Evolutionary conservation across 345 rosid species (phyloP).

Genomic region (Eutrema yunnanense): DNA sequence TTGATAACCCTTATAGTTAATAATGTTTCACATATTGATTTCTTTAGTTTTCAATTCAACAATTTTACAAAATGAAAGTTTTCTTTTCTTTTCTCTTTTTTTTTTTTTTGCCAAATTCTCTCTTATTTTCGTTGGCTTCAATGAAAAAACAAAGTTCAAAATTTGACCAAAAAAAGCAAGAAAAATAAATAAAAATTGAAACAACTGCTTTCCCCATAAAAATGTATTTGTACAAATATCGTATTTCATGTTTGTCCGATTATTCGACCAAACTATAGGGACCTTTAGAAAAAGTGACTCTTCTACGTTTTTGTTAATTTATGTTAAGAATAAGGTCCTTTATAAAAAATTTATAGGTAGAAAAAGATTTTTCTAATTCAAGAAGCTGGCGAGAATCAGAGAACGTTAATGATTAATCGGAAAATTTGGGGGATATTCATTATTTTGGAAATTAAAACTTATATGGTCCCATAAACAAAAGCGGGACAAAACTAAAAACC

Average conservation of each 20-base stretch:
- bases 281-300: background rate
- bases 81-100: too few species aligned
- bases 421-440: background rate
- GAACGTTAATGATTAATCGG: conserved; percentile 1
- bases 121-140: background rate
- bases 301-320: background rate
- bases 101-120: too few species aligned
- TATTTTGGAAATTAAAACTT: conserved; percentile 4
- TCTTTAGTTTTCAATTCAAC: background rate
- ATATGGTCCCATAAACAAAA: conserved; percentile 18
- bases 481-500: background rate
- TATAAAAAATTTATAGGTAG: background rate
- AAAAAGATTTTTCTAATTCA: background rate
- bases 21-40: background rate
- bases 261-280: background rate
- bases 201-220: background rate
- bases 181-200: background rate
- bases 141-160: background rate
- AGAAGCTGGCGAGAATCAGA: conserved; percentile 21
- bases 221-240: background rate
- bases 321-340: background rate
- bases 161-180: background rate
- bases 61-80: background rate
- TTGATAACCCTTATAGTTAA: background rate
- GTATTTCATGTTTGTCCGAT: background rate